Percentiles rank a stretch among this genome's conserved stretches.
Evolutionary conservation across 768 basidiomycete species (phyloP).

Genomic region (Agrocybe chaxingu): DNA sequence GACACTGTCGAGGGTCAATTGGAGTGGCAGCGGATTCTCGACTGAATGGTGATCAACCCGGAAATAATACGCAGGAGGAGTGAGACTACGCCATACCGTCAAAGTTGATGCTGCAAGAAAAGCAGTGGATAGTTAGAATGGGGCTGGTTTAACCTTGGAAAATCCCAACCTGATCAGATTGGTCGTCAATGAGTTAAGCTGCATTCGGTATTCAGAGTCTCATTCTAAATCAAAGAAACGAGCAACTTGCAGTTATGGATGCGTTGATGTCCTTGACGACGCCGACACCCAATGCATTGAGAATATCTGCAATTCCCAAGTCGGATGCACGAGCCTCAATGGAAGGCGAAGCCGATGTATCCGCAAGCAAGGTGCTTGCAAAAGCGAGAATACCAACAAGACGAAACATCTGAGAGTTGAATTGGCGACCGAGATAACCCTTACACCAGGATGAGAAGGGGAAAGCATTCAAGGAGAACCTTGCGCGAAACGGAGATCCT

Average conservation of each 20-base stretch:
- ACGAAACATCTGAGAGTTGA: no score
- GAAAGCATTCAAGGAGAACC: no score
- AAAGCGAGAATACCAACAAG: no score
- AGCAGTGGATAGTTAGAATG: neutral
- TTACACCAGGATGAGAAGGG: no score
- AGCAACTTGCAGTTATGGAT: constrained; percentile 32
- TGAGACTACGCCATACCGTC: constrained; percentile 20
- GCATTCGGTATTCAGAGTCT: neutral
- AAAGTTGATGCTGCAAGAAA: constrained; percentile 29
- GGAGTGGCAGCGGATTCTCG: constrained; percentile 41
- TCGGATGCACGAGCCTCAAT: constrained; percentile 4
- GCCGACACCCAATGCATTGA: constrained; percentile 35
- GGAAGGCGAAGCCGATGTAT: neutral
- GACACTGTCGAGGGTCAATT: constrained; percentile 43
- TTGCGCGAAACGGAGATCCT: no score
- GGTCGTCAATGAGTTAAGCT: constrained; percentile 33
- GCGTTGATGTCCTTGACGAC: constrained; percentile 37
- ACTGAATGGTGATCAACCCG: constrained; percentile 18
- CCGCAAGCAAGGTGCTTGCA: no score
- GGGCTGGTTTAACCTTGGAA: neutral
- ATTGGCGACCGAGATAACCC: no score
- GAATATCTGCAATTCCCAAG: constrained; percentile 21
- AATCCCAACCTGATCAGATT: constrained; percentile 33
- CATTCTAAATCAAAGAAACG: constrained; percentile 6
- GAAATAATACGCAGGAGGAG: neutral